Conservation (phyloP, 1,139 yeast genomes). For the Debaryomyces sp. region DNA sequence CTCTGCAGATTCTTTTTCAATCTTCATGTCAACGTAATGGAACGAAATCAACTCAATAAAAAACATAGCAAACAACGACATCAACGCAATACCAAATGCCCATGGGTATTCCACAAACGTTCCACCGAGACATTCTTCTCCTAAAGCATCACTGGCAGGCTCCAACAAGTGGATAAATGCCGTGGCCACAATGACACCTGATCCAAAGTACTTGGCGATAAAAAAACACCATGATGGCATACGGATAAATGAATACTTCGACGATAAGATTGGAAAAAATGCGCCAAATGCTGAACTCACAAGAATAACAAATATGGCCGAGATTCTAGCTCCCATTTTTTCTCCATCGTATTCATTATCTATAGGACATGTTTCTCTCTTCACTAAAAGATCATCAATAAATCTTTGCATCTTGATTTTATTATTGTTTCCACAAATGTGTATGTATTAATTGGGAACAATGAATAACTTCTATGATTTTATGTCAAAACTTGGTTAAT, state of each 20-base stretch:
- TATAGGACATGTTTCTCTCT: conserved; percentile 37
- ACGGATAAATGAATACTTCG: conserved; percentile 53
- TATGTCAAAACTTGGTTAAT: neutral
- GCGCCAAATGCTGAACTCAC: conserved; percentile 60
- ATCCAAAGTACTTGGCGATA: conserved; percentile 81
- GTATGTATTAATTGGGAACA: neutral
- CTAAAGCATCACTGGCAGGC: conserved; percentile 66
- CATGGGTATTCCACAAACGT: conserved; percentile 39
- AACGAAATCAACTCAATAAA: conserved; percentile 59
- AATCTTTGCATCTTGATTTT: conserved; percentile 5
- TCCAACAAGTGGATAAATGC: conserved; percentile 82
- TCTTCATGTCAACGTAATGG: conserved; percentile 47
- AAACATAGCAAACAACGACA: conserved; percentile 48
- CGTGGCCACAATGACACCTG: conserved; percentile 91
- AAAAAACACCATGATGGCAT: conserved; percentile 67
- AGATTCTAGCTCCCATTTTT: conserved; percentile 65
- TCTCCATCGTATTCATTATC: conserved; percentile 42
- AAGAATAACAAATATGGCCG: conserved; percentile 70
- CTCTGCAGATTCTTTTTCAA: conserved; percentile 22
- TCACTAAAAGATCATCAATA: conserved; percentile 10
- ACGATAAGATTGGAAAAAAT: conserved; percentile 60
- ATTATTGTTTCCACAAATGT: conserved; percentile 5
- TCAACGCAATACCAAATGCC: conserved; percentile 43
- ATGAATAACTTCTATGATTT: neutral
- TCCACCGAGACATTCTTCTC: conserved; percentile 39